phyloP scores from a whole-genome alignment of 768 basidiomycete species.

The Tricholoma matsutake region DNA sequence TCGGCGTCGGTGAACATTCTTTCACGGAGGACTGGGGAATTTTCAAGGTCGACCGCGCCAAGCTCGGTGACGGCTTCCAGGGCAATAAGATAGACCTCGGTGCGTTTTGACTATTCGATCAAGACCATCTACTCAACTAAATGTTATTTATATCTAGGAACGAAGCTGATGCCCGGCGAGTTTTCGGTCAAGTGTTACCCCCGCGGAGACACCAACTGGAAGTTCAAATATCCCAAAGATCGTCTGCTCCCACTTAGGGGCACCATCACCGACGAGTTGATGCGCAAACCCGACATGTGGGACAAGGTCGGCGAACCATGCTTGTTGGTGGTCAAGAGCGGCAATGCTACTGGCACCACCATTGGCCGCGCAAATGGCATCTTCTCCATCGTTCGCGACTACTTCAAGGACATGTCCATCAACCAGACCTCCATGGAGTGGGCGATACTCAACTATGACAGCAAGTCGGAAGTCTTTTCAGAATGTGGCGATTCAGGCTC shows the following conservation, averaged over 20 bases:
- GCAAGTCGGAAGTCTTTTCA: conserved; percentile 30
- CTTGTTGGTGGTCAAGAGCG: conserved; percentile 35
- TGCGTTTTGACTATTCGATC: conserved; percentile 22
- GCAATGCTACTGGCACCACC: conserved; percentile 32
- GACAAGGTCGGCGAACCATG: conserved; percentile 28
- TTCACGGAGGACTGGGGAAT: conserved; percentile 30
- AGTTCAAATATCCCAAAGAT: conserved; percentile 28
- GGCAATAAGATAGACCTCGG: conserved; percentile 35
- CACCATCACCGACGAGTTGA: conserved; percentile 28
- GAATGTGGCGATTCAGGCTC: no score
- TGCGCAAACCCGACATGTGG: conserved; percentile 29
- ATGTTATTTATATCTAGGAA: conserved; percentile 19
- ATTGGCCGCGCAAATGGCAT: conserved; percentile 36
- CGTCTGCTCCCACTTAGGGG: conserved; percentile 28
- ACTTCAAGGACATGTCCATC: conserved; percentile 18
- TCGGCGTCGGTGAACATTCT: conserved; percentile 15
- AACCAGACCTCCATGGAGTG: conserved; percentile 31
- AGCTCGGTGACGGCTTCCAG: conserved; percentile 22
- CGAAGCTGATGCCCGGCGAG: conserved; percentile 14
- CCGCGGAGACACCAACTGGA: conserved; percentile 12
- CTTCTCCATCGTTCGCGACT: conserved; percentile 32
- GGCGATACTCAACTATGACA: conserved; percentile 22
- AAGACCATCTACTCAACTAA: conserved; percentile 21
- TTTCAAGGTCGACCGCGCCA: conserved; percentile 22
- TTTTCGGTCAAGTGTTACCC: conserved; percentile 15